Evolutionary conservation across 225 moss, liverwort and hornwort genomes (phyloP).

Genomic region (Pleurozium schreberi): DNA sequence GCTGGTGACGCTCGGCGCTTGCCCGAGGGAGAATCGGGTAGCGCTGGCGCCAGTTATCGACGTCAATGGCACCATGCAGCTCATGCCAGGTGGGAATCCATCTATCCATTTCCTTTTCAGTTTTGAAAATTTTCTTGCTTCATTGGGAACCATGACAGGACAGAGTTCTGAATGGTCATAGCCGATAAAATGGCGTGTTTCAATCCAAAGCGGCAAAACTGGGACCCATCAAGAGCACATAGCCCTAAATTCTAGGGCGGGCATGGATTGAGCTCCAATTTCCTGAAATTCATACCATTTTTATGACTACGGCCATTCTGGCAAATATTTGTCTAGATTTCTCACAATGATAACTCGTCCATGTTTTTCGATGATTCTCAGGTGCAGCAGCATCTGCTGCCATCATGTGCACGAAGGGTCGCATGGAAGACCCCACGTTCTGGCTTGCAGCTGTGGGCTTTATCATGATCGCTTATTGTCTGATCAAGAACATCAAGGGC

Average conservation of each 20-base stretch:
- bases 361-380: background rate
- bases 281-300: background rate
- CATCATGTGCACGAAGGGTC: slow-evolving; percentile 62
- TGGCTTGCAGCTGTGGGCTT: slow-evolving; percentile 87
- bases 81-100: slow-evolving; percentile 25
- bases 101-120: background rate
- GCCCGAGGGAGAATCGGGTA: slow-evolving; percentile 47
- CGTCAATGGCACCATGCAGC: slow-evolving; percentile 45
- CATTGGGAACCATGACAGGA: background rate
- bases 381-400: slow-evolving; percentile 42
- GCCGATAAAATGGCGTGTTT: background rate
- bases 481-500: slow-evolving; percentile 75
- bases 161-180: background rate
- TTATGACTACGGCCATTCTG: background rate
- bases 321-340: background rate
- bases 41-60: slow-evolving; percentile 54
- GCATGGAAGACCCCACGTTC: slow-evolving; percentile 84
- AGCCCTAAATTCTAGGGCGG: background rate
- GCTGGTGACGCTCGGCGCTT: slow-evolving; percentile 70
- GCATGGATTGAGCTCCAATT: background rate
- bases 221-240: background rate
- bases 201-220: background rate
- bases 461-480: slow-evolving; percentile 58
- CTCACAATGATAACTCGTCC: background rate
- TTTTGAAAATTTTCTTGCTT: background rate